Evolutionary conservation across 768 basidiomycete species (phyloP).

Genomic region (Hebeloma cylindrosporum): DNA sequence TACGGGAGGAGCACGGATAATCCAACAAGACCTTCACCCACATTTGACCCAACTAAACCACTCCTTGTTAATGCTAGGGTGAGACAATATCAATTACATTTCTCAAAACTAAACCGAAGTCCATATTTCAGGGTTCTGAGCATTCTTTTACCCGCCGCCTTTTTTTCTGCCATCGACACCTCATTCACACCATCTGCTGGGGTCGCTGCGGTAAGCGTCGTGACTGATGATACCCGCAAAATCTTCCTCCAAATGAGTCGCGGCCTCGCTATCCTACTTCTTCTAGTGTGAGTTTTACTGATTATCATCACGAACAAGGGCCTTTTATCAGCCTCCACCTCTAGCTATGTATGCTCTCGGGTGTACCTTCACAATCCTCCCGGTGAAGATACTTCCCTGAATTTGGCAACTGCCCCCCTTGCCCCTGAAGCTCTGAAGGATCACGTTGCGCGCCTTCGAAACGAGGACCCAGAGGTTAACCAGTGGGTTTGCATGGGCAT

Average conservation of each 20-base stretch:
- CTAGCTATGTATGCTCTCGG: conserved; percentile 64
- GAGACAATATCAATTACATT: conserved; percentile 19
- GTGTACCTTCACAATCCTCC: conserved; percentile 73
- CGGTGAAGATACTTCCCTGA: conserved; percentile 50
- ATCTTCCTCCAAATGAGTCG: conserved; percentile 62
- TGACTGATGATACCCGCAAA: conserved; percentile 43
- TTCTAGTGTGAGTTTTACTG: conserved; percentile 48
- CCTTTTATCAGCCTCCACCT: not conserved
- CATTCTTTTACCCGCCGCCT: conserved; percentile 63
- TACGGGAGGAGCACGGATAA: conserved; percentile 66
- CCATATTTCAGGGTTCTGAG: conserved; percentile 50
- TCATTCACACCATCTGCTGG: conserved; percentile 12
- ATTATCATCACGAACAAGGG: not conserved
- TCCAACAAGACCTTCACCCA: conserved; percentile 68
- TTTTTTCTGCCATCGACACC: conserved; percentile 56
- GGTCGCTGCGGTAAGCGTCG: conserved; percentile 13
- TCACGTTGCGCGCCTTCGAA: conserved; percentile 34
- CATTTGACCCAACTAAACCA: conserved; percentile 68
- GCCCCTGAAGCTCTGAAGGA: conserved; percentile 46
- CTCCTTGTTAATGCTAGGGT: conserved; percentile 68
- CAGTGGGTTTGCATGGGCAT: conserved; percentile 61
- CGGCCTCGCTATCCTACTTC: conserved; percentile 62
- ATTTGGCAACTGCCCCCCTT: conserved; percentile 34
- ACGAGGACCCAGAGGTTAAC: conserved; percentile 54
- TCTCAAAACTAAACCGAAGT: not conserved